phyloP scores from a whole-genome alignment of 139 green algal species.

The Diplosphaera chodatii region DNA sequence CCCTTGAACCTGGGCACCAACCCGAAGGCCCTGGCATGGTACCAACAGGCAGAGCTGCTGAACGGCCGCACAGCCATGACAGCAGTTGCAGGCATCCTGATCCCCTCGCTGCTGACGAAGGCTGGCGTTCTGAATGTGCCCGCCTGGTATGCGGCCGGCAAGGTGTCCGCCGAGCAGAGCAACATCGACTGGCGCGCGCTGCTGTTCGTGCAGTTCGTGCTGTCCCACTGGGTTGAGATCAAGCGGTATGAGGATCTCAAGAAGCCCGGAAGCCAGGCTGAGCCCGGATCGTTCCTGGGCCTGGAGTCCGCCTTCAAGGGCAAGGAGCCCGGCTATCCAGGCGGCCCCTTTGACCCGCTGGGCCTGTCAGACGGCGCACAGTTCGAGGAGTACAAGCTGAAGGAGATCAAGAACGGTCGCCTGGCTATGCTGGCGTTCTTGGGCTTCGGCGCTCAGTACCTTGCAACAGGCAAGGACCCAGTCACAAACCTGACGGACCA shows the following conservation, averaged over 20 bases:
- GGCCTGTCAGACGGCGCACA: slow-evolving; percentile 70
- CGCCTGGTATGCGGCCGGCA: slow-evolving; percentile 79
- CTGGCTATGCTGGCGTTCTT: slow-evolving; percentile 68
- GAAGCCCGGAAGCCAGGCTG: slow-evolving; percentile 66
- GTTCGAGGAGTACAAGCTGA: slow-evolving; percentile 60
- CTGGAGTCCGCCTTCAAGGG: slow-evolving; percentile 42
- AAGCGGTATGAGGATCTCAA: slow-evolving; percentile 79
- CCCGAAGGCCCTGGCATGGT: slow-evolving; percentile 70
- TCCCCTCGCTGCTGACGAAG: slow-evolving; percentile 70
- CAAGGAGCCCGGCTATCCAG: slow-evolving; percentile 64
- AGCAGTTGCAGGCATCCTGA: slow-evolving; percentile 79
- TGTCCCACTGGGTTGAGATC: slow-evolving; percentile 78
- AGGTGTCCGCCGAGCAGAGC: slow-evolving; percentile 43
- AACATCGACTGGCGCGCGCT: slow-evolving; percentile 29
- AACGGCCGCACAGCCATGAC: slow-evolving; percentile 85
- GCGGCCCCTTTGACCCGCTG: slow-evolving; percentile 81
- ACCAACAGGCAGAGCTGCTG: slow-evolving; percentile 80
- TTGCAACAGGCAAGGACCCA: slow-evolving; percentile 72
- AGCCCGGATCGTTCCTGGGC: slow-evolving; percentile 68
- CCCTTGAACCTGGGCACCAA: slow-evolving; percentile 79
- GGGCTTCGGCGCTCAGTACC: slow-evolving; percentile 74
- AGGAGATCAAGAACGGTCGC: slow-evolving; percentile 92
- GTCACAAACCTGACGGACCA: slow-evolving; percentile 36
- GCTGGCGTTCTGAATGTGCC: slow-evolving; percentile 64
- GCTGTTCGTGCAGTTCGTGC: slow-evolving; percentile 62